A percentile compares a stretch with the other conserved stretches of the same genome.
These are phyloP conservation scores for Colletotrichum sp. DNA, from an alignment of 2,329 filamentous ascomycete species.

Conservation along the genomic window DNA sequence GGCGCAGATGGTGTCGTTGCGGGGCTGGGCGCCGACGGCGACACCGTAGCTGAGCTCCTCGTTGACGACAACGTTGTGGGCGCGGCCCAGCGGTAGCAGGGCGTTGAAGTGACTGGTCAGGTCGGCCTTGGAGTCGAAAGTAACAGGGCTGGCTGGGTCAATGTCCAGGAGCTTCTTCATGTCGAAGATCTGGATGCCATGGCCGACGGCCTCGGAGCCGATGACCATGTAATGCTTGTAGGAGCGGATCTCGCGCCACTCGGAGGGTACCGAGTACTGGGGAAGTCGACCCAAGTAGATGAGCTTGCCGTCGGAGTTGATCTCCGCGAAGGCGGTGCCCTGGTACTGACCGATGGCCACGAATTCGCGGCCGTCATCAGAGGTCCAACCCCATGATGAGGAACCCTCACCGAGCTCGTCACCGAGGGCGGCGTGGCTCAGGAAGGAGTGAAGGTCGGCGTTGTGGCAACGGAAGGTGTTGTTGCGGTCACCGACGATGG, in stretches of 20 bases:
- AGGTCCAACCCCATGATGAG: constrained; percentile 54
- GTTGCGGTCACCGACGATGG: constrained; percentile 47
- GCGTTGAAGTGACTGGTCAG: constrained; percentile 36
- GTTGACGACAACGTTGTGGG: constrained; percentile 56
- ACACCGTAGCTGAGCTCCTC: constrained; percentile 52
- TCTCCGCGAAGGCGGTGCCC: constrained; percentile 51
- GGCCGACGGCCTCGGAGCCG: constrained; percentile 45
- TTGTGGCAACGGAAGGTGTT: constrained; percentile 55
- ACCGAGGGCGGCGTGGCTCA: constrained; percentile 58
- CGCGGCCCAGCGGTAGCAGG: constrained; percentile 28
- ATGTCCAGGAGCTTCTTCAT: constrained; percentile 57
- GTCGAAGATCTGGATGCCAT: constrained; percentile 68
- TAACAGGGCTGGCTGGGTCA: constrained; percentile 40
- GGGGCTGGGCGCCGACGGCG: constrained; percentile 47
- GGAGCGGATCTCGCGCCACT: constrained; percentile 39
- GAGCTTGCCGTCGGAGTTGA: constrained; percentile 44
- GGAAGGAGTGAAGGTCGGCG: constrained; percentile 60
- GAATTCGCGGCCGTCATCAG: constrained; percentile 49
- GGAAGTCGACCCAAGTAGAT: constrained; percentile 46
- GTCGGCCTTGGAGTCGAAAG: constrained; percentile 33
- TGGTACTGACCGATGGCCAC: constrained; percentile 48
- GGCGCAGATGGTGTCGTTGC: constrained; percentile 42
- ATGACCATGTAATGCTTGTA: constrained; percentile 42
- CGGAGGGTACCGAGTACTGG: constrained; percentile 18
- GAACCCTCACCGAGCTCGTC: constrained; percentile 41